These are phyloP conservation scores for Astraeus odoratus DNA, from an alignment of 768 basidiomycete species.

Conservation along the genomic window DNA sequence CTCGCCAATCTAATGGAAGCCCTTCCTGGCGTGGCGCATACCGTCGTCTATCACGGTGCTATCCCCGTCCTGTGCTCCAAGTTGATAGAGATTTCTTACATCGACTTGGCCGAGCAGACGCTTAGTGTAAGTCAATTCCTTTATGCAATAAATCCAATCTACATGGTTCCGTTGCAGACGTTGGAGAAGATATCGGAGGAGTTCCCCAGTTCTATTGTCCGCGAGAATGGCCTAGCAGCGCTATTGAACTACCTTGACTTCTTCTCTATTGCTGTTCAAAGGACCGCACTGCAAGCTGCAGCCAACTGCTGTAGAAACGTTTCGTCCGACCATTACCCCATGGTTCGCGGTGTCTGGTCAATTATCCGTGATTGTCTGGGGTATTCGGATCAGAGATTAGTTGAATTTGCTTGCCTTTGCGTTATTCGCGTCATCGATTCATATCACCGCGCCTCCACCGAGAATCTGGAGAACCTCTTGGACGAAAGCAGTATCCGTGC, in stretches of 20 bases:
- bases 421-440: constrained; percentile 93
- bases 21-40: constrained; percentile 95
- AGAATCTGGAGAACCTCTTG: constrained; percentile 82
- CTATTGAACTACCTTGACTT: constrained; percentile 96
- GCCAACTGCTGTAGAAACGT: constrained; percentile 96
- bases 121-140: constrained; percentile 67
- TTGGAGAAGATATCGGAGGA: constrained; percentile 98
- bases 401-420: constrained; percentile 92
- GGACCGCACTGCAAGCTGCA: constrained; percentile 93
- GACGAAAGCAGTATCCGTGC: constrained; percentile 74
- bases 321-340: constrained; percentile 79
- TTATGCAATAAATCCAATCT: constrained; percentile 7
- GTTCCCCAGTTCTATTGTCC: constrained; percentile 91
- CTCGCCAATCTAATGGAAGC: constrained; percentile 98
- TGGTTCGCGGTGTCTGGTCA: constrained; percentile 86
- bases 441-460: constrained; percentile 77
- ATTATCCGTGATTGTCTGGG: constrained; percentile 88
- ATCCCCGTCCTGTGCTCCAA: constrained; percentile 98
- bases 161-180: constrained; percentile 53
- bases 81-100: constrained; percentile 93
- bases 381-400: constrained; percentile 93
- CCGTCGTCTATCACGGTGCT: constrained; percentile 96
- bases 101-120: constrained; percentile 97
- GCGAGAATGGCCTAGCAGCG: constrained; percentile 90
- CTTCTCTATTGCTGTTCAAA: constrained; percentile 95